Percentiles rank a stretch among this genome's conserved stretches.
Conservation (phyloP, 2,329 filamentous ascomycete genomes). For the Lachnellula hyalina region DNA sequence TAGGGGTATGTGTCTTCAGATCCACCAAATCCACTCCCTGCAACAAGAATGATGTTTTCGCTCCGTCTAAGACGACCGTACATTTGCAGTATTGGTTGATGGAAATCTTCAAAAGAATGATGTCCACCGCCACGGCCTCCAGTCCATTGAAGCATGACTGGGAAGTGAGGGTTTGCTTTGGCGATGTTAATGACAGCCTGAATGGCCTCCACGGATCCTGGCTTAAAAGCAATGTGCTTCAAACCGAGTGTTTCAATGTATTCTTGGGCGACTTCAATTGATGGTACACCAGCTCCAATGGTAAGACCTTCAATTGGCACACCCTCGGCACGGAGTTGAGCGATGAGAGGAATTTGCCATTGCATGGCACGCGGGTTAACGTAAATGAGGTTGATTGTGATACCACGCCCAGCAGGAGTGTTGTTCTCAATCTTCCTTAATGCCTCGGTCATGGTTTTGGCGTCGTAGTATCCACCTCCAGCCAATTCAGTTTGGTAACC, state of each 20-base stretch:
- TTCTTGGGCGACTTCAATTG: constrained; percentile 86
- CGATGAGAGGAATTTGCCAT: constrained; percentile 86
- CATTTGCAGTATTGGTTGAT: constrained; percentile 85
- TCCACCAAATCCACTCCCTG: constrained; percentile 87
- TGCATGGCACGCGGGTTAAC: constrained; percentile 84
- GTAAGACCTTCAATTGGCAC: constrained; percentile 88
- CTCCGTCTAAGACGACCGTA: constrained; percentile 82
- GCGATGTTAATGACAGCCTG: constrained; percentile 89
- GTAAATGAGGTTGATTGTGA: constrained; percentile 86
- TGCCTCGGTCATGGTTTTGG: constrained; percentile 75
- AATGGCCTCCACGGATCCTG: constrained; percentile 81
- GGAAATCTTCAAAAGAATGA: constrained; percentile 94
- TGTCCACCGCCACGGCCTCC: constrained; percentile 90
- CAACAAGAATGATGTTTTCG: constrained; percentile 82
- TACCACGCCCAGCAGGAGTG: constrained; percentile 80
- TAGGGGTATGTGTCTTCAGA: constrained; percentile 90
- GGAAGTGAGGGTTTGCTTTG: constrained; percentile 88
- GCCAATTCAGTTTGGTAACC: constrained; percentile 92
- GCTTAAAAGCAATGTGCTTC: constrained; percentile 93
- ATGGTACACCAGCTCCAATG: constrained; percentile 89
- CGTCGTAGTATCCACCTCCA: constrained; percentile 84
- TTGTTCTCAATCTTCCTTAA: constrained; percentile 78
- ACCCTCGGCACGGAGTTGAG: constrained; percentile 73
- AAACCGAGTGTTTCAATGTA: constrained; percentile 90
- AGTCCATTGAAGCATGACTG: constrained; percentile 92